Conservation (phyloP, 148 eudicot species). For the Amaranthus palmeri region DNA sequence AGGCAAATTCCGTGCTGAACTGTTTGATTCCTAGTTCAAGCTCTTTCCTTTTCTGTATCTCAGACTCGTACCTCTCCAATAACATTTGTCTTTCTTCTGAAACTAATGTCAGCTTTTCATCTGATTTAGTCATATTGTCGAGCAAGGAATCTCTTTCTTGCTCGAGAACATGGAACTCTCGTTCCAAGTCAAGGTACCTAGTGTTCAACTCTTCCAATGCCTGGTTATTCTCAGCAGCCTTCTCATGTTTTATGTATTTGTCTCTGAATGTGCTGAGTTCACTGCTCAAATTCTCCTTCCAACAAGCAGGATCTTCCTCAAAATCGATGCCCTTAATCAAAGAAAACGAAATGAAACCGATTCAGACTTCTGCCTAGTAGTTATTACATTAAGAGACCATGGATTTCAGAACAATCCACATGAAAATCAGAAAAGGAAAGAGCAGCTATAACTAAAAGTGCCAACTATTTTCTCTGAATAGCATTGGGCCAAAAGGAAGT, state of each 20-base stretch:
- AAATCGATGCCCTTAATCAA: constrained; percentile 53
- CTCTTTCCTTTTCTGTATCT: constrained; percentile 56
- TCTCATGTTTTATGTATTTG: constrained; percentile 46
- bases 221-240: constrained; percentile 43
- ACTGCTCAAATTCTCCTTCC: constrained; percentile 57
- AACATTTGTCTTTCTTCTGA: constrained; percentile 47
- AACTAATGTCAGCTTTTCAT: constrained; percentile 38
- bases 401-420: not conserved
- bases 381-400: constrained; percentile 11
- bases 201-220: constrained; percentile 53
- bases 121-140: constrained; percentile 39
- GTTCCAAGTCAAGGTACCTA: constrained; percentile 51
- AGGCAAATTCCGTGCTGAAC: constrained; percentile 51
- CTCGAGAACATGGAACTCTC: constrained; percentile 48
- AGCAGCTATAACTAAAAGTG: too few species aligned
- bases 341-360: constrained; percentile 30
- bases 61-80: constrained; percentile 49
- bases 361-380: constrained; percentile 24
- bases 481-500: too few species aligned
- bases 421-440: not conserved
- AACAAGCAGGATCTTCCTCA: constrained; percentile 51
- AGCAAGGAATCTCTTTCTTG: constrained; percentile 61
- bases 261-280: constrained; percentile 53
- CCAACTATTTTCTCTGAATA: too few species aligned
- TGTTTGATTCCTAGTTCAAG: constrained; percentile 67